Evolutionary conservation across 2,329 filamentous ascomycete species (phyloP).

Genomic region (Paraconiothyrium brasiliense): DNA sequence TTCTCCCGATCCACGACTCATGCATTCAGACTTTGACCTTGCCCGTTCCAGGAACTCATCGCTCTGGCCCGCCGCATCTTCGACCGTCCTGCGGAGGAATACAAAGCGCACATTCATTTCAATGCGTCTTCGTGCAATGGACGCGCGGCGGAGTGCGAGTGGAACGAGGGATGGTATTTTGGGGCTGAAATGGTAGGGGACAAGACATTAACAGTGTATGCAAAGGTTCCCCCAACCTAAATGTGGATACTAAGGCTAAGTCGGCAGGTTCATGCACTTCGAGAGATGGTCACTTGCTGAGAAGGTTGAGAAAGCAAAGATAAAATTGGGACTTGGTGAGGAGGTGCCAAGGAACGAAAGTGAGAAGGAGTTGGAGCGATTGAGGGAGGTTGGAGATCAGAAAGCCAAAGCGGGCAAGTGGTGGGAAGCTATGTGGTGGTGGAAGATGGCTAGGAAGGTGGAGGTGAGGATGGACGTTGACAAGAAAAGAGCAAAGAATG

Average conservation of each 20-base stretch:
- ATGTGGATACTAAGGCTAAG: not conserved
- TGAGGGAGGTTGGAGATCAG: not conserved
- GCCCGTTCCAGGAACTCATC: not conserved
- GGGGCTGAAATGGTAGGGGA: not conserved
- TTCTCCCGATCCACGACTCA: not conserved
- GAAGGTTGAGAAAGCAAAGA: not conserved
- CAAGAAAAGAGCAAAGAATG: not conserved
- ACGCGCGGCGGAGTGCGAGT: not conserved
- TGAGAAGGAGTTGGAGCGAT: not conserved
- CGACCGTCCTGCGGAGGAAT: not conserved
- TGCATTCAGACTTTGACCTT: not conserved
- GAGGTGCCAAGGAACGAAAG: not conserved
- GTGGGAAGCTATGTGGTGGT: slow-evolving; percentile 11
- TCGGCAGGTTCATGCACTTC: not conserved
- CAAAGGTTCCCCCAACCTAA: no score
- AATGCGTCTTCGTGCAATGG: not conserved
- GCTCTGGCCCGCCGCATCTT: slow-evolving; percentile 3
- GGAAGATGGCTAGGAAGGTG: not conserved
- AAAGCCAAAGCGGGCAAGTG: not conserved
- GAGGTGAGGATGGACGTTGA: not conserved
- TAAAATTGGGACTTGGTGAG: not conserved
- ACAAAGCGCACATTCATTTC: slow-evolving; percentile 5
- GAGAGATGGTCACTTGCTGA: not conserved
- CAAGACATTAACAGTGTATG: not conserved
- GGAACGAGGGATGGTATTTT: slow-evolving; percentile 10